A percentile compares a stretch with the other conserved stretches of the same genome.
Evolutionary conservation across 257 asterid species (phyloP).

Genomic region (Scutellaria baicalensis): DNA sequence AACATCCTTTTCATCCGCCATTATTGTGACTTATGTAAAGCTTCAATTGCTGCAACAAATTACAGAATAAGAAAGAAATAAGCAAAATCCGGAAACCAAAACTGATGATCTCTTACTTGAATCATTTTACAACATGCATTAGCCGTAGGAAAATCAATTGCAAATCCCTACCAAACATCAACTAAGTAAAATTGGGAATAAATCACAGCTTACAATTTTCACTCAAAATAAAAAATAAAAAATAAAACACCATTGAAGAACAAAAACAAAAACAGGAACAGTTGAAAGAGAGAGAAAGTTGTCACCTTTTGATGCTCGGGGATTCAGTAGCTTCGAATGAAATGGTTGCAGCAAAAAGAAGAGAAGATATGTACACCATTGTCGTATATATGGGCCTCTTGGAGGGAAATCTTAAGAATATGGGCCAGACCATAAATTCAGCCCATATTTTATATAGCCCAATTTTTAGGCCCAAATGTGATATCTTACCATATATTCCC

Average conservation of each 20-base stretch:
- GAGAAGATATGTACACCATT: not conserved
- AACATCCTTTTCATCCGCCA: conserved; percentile 72
- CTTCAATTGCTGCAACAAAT: conserved; percentile 3
- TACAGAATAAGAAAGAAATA: not conserved
- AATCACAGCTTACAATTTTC: not conserved
- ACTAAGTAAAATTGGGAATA: not conserved
- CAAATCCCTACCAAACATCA: conserved; percentile 20
- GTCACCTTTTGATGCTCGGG: conserved; percentile 7
- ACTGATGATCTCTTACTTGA: not conserved
- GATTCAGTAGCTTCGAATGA: not conserved
- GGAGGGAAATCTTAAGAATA: not conserved
- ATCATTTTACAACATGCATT: not conserved
- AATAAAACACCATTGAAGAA: not conserved
- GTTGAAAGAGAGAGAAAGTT: not conserved
- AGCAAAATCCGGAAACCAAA: not conserved
- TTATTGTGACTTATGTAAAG: not conserved
- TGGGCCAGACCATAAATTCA: conserved; percentile 3
- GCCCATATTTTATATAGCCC: not conserved
- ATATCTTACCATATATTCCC: no score
- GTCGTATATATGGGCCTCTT: conserved; percentile 8
- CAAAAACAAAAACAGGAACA: not conserved
- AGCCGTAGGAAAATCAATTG: not conserved
- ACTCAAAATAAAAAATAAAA: not conserved
- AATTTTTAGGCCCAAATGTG: no score
- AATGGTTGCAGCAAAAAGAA: not conserved